Conservation (phyloP, 1,284 basidiomycete genomes). For the Fomitopsis pinicola region DNA sequence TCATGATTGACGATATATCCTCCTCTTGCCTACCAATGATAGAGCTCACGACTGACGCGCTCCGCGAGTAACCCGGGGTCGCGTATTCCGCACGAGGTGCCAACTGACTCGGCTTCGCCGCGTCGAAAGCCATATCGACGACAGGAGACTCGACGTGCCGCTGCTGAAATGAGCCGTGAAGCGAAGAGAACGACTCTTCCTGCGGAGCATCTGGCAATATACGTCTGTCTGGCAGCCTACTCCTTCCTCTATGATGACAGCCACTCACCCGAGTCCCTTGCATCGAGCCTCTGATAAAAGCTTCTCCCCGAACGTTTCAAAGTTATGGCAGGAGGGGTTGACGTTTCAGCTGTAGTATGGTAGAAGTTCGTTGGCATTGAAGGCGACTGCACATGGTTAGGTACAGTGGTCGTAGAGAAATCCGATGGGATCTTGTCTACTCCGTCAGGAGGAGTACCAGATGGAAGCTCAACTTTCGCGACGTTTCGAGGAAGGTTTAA, state of each 20-base stretch:
- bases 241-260: neutral
- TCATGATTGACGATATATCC: conserved; percentile 28
- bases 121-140: neutral
- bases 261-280: conserved; percentile 5
- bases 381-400: neutral
- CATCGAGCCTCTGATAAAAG: conserved; percentile 19
- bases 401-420: neutral
- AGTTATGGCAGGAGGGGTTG: neutral
- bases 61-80: conserved; percentile 15
- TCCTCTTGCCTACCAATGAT: conserved; percentile 19
- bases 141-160: neutral
- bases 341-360: too few species aligned
- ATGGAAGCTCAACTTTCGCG: neutral
- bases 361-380: neutral
- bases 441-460: neutral
- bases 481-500: neutral
- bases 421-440: neutral
- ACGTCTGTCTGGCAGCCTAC: neutral
- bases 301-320: conserved; percentile 13
- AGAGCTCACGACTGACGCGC: conserved; percentile 24
- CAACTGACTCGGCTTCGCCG: neutral
- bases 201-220: neutral
- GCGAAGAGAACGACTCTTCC: neutral
- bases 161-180: neutral
- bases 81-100: neutral